phyloP scores from a whole-genome alignment of 108 stramenopile species.

The Pseudonitzschia multistriata region DNA sequence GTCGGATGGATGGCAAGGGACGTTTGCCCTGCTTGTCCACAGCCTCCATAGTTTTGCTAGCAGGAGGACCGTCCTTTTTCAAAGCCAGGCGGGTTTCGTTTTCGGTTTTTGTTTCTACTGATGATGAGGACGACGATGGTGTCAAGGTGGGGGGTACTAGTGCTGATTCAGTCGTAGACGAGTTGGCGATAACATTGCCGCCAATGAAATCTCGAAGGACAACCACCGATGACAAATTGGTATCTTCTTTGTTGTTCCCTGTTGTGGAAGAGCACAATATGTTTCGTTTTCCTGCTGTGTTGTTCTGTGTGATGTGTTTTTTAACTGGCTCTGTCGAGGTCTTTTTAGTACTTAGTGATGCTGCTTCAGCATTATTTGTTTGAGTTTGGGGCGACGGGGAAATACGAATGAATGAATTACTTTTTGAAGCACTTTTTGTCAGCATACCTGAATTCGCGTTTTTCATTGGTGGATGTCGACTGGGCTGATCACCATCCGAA shows the following conservation, averaged over 20 bases:
- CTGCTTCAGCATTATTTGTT: neutral
- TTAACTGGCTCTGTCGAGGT: too few relatives aligned
- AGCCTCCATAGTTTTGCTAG: too few relatives aligned
- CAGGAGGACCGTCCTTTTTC: too few relatives aligned
- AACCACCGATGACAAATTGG: neutral
- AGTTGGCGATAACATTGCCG: neutral
- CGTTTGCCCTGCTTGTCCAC: too few relatives aligned
- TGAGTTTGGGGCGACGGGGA: neutral
- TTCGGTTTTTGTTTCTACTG: neutral
- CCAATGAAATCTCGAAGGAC: neutral
- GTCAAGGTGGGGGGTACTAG: neutral
- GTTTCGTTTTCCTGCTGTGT: neutral
- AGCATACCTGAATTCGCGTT: neutral
- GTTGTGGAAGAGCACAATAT: neutral
- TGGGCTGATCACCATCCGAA: neutral
- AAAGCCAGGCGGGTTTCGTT: too few relatives aligned
- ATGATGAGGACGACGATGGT: neutral
- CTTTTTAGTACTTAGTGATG: neutral
- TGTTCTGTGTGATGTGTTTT: slow-evolving; percentile 1
- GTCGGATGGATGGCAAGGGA: too few relatives aligned
- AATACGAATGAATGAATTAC: slow-evolving; percentile 1
- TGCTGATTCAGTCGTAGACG: slow-evolving; percentile 10
- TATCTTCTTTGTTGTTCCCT: neutral
- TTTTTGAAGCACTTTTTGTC: neutral
- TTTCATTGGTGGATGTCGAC: slow-evolving; percentile 10